These are phyloP conservation scores for Citrus maxima DNA, from an alignment of 345 rosid genomes.

Conservation along the genomic window DNA sequence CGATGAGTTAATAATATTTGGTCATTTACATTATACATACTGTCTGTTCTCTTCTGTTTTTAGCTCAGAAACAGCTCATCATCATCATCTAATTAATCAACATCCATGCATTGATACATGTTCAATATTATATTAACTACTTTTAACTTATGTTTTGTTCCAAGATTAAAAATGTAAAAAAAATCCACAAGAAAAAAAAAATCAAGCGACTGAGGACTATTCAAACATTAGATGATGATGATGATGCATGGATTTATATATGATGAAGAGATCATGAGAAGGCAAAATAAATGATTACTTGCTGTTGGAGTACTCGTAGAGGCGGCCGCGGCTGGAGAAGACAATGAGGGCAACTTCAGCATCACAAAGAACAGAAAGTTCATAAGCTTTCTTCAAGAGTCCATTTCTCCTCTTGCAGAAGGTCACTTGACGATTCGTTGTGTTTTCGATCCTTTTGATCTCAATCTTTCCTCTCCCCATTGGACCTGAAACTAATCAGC, in stretches of 20 bases:
- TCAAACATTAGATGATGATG: background rate
- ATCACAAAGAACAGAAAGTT: conserved; percentile 81
- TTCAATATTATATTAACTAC: background rate
- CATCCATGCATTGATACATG: background rate
- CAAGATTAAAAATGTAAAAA: background rate
- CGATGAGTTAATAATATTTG: background rate
- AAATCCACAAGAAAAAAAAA: background rate
- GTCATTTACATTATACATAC: background rate
- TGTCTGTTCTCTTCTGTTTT: conserved; percentile 1
- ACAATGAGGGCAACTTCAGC: conserved; percentile 94
- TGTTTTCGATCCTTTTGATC: conserved; percentile 95
- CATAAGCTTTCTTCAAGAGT: conserved; percentile 86
- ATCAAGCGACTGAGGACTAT: background rate
- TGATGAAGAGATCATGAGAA: background rate
- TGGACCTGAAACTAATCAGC: background rate
- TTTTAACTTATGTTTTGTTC: background rate
- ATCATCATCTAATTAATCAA: background rate
- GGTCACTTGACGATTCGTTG: conserved; percentile 90
- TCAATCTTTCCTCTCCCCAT: conserved; percentile 99
- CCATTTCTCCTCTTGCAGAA: conserved; percentile 98
- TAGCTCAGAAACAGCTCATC: background rate
- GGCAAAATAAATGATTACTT: conserved; percentile 40
- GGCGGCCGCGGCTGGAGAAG: conserved; percentile 96
- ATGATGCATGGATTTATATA: background rate
- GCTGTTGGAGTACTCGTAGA: conserved; percentile 92